Base-by-base conservation (phyloP, 1,284 basidiomycete genomes). In the Gomphus sp. region DNA sequence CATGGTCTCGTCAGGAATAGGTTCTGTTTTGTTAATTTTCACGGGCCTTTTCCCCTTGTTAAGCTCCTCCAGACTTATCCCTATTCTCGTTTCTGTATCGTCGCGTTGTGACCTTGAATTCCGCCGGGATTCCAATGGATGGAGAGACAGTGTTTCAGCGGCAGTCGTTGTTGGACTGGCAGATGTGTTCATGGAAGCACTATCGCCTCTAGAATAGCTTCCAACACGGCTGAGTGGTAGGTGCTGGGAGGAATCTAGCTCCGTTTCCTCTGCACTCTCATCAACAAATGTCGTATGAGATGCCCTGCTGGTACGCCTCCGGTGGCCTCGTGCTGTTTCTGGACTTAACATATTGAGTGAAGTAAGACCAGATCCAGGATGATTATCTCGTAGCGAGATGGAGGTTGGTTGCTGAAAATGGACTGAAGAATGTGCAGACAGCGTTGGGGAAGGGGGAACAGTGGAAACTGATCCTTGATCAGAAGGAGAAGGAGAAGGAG, bases 371-470 rank as follows among this genome's bases (percentile, higher is more conserved):
- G 72, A 75, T 12, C 86, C 81, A 0, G 88, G 90, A 52, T 81
- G 75, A 68, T 91, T 92, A 52, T 86, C 79, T 37, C 91, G 78
- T 48, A 93, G 69, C 1, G 80, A 79, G 4, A 85, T 68, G 5
- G 85, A 74, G 2, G 80, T 82, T 0, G 76, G 55, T 37, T 45
- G 52, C 39, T 60, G 73, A 62, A 84, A 87, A 47, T 81, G 79
- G 37, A 79, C 76, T 0, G 80, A 81, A 2, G 84, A 87, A 39
- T 74, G 76, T 1, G 76, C 78, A 0, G 88, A 88, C 10, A 88
- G 74, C 0, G 88, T 89, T 1, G 87, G 87, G 0, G 87, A 89
- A 0, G 87, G 85, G 0, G 86, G 87, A 0, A 72, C 70, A 58
- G 69, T 64, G 4, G 65, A 47, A 28, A 49, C 5, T 28, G 47